Evolutionary conservation across 148 eudicot genomes (phyloP).

Genomic region (Cornus controversa): DNA sequence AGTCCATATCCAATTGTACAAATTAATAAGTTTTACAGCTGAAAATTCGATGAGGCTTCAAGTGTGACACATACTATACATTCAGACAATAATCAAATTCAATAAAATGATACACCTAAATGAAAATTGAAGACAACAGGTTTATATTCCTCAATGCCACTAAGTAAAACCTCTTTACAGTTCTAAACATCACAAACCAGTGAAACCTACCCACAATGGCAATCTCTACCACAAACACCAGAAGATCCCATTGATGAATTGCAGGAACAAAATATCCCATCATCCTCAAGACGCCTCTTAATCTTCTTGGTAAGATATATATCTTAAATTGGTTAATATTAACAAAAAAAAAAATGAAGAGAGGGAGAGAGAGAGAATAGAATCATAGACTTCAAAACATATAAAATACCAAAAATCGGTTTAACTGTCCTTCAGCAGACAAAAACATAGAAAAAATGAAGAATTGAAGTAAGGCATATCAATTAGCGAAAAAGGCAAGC

Average conservation of each 20-base stretch:
- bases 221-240: conserved; percentile 80
- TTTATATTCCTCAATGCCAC: neutral
- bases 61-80: neutral
- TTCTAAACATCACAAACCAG: neutral
- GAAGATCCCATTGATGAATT: conserved; percentile 59
- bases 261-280: conserved; percentile 97
- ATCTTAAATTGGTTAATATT: conserved; percentile 60
- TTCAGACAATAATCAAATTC: neutral
- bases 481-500: neutral
- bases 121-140: neutral
- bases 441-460: neutral
- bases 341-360: conserved; percentile 15
- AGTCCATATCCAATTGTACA: neutral
- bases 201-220: conserved; percentile 76
- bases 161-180: neutral
- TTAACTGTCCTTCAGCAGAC: neutral
- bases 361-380: neutral
- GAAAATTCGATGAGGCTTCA: neutral
- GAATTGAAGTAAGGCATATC: neutral
- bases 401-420: neutral
- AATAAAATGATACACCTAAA: neutral
- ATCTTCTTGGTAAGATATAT: conserved; percentile 80
- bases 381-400: neutral
- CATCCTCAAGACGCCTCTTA: conserved; percentile 85
- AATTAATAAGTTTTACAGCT: neutral